Percentiles rank a stretch among this genome's conserved stretches.
Evolutionary conservation across 2,329 filamentous ascomycete species (phyloP).

Genomic region (Trichoderma polysporum): DNA sequence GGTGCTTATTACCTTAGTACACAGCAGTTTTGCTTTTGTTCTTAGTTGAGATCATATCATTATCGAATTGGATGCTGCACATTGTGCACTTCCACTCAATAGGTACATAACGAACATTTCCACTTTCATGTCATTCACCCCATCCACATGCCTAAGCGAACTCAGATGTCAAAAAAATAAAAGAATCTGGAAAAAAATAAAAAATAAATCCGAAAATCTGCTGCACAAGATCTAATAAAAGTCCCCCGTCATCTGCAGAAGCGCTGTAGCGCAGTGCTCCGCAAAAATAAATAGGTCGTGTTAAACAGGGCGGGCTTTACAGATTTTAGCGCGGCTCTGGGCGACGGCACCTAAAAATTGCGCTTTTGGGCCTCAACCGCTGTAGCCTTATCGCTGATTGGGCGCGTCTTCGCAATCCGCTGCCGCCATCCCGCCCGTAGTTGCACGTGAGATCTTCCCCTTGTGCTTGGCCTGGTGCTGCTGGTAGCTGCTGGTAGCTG

Average conservation of each 20-base stretch:
- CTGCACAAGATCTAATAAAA: not conserved
- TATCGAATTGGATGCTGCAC: no score
- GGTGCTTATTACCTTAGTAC: no score
- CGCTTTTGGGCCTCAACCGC: slow-evolving; percentile 16
- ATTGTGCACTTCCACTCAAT: not conserved
- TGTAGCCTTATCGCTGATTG: slow-evolving; percentile 16
- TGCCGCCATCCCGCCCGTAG: slow-evolving; percentile 22
- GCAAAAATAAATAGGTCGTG: not conserved
- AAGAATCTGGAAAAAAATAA: not conserved
- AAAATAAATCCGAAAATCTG: not conserved
- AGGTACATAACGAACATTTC: not conserved
- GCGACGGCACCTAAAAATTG: slow-evolving; percentile 19
- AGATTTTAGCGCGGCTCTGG: slow-evolving; percentile 17
- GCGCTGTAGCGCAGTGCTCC: slow-evolving; percentile 14
- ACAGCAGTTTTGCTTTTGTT: not conserved
- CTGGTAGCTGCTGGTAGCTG: not conserved
- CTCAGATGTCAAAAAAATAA: not conserved
- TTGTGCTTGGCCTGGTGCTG: not conserved
- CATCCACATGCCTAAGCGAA: not conserved
- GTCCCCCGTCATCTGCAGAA: slow-evolving; percentile 4
- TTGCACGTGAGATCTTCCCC: slow-evolving; percentile 20
- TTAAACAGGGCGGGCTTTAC: slow-evolving; percentile 8
- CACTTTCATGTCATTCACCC: not conserved
- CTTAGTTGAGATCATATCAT: no score
- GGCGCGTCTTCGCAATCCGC: slow-evolving; percentile 11